These are phyloP conservation scores for Yarrowia keelungensis DNA, from an alignment of 805 yeast genomes.

Conservation along the genomic window DNA sequence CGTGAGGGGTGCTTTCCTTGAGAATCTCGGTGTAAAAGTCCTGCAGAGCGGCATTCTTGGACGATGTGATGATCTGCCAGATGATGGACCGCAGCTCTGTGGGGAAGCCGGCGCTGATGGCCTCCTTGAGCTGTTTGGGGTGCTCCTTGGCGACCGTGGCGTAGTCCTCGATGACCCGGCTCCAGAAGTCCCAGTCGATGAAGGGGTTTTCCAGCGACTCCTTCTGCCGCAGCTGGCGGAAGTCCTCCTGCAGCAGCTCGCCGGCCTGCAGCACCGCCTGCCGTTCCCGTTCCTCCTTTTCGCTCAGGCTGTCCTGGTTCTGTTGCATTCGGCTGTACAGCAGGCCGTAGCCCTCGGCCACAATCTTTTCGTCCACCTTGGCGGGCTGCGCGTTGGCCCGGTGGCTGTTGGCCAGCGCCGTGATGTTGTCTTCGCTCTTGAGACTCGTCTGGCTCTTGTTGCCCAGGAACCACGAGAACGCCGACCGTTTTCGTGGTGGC, in stretches of 20 bases:
- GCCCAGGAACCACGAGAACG: constrained; percentile 38
- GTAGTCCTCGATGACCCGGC: constrained; percentile 78
- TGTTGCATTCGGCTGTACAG: constrained; percentile 34
- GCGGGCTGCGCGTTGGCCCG: constrained; percentile 24
- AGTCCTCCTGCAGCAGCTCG: constrained; percentile 28
- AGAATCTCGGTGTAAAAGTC: constrained; percentile 61
- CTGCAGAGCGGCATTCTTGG: constrained; percentile 69
- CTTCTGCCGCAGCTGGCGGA: constrained; percentile 22
- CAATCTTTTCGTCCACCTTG: constrained; percentile 28
- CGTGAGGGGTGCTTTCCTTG: constrained; percentile 65
- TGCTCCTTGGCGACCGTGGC: constrained; percentile 66
- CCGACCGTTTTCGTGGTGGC: constrained; percentile 37
- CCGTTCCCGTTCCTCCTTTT: constrained; percentile 32
- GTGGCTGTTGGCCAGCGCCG: constrained; percentile 28
- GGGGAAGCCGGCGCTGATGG: constrained; percentile 82
- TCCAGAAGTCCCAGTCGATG: constrained; percentile 73
- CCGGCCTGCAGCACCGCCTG: constrained; percentile 30
- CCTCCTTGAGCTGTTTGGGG: constrained; percentile 64
- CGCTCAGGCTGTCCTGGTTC: constrained; percentile 35
- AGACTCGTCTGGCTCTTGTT: constrained; percentile 36
- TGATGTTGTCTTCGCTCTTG: constrained; percentile 31
- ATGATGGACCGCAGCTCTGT: constrained; percentile 82
- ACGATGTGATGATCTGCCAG: constrained; percentile 88
- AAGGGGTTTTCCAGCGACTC: constrained; percentile 32
- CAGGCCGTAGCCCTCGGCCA: constrained; percentile 35